Conservation (phyloP, 306 rosid genomes). For the Aeschynomene evenia region DNA sequence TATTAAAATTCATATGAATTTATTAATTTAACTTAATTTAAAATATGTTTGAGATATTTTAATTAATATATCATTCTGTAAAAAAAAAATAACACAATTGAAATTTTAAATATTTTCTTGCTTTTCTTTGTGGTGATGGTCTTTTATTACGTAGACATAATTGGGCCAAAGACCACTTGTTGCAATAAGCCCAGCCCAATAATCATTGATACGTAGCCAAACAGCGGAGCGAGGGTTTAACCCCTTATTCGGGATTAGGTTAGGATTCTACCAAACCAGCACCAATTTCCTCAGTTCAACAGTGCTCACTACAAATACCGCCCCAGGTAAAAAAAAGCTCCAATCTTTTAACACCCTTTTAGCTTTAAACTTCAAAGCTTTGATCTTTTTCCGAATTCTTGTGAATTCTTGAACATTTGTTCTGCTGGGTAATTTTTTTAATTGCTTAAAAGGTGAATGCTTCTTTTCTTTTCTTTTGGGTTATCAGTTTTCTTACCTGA, state of each 20-base stretch:
- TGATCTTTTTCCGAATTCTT: neutral
- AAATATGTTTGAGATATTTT: neutral
- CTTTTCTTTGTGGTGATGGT: too few species aligned
- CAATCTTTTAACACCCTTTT: neutral
- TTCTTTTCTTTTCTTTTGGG: neutral
- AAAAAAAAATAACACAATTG: neutral
- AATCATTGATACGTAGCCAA: too few species aligned
- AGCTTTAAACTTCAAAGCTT: neutral
- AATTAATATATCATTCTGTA: neutral
- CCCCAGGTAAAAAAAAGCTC: conserved; percentile 33
- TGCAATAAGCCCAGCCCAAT: too few species aligned
- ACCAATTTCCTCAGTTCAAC: neutral
- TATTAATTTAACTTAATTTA: too few species aligned
- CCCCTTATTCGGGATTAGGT: neutral
- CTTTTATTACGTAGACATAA: too few species aligned
- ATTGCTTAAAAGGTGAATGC: neutral
- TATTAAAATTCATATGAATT: too few species aligned
- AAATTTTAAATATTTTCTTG: too few species aligned
- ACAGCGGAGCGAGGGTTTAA: neutral
- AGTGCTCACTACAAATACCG: neutral
- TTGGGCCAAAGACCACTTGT: too few species aligned
- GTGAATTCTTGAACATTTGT: neutral
- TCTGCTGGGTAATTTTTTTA: neutral
- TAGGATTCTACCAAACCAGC: neutral
- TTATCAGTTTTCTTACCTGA: neutral